Conservation (phyloP, 2,329 filamentous ascomycete genomes). For the Thelonectria olida region DNA sequence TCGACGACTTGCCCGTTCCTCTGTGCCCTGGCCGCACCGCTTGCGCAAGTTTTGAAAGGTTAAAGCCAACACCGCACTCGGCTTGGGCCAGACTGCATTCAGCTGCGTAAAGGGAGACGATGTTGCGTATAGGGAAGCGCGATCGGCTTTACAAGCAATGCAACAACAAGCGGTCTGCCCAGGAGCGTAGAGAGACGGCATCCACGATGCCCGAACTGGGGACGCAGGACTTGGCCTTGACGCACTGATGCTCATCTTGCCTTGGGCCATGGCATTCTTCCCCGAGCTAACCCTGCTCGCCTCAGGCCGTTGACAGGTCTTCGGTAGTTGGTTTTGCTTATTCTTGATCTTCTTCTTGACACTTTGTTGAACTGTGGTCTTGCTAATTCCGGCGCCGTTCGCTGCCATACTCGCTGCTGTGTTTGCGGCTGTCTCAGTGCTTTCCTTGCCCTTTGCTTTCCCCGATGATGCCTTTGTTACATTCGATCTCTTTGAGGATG, state of each 20-base stretch:
- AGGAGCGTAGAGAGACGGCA: background rate
- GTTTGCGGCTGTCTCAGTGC: background rate
- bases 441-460: background rate
- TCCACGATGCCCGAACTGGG: background rate
- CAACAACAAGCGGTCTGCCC: conserved; percentile 1
- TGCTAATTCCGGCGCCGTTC: background rate
- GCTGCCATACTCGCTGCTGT: background rate
- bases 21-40: background rate
- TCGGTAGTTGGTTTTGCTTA: background rate
- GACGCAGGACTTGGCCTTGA: too few species aligned
- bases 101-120: background rate
- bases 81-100: conserved; percentile 1
- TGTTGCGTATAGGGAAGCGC: background rate
- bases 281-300: background rate
- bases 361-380: background rate
- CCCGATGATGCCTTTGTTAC: background rate
- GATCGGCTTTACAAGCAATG: background rate
- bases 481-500: background rate
- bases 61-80: background rate
- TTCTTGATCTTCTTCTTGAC: background rate
- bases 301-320: background rate
- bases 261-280: background rate
- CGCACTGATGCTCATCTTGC: background rate
- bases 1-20: background rate
- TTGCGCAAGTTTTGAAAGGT: background rate